Evolutionary conservation across 148 eudicot species (phyloP).

Genomic region (Chenopodium berlandieri): DNA sequence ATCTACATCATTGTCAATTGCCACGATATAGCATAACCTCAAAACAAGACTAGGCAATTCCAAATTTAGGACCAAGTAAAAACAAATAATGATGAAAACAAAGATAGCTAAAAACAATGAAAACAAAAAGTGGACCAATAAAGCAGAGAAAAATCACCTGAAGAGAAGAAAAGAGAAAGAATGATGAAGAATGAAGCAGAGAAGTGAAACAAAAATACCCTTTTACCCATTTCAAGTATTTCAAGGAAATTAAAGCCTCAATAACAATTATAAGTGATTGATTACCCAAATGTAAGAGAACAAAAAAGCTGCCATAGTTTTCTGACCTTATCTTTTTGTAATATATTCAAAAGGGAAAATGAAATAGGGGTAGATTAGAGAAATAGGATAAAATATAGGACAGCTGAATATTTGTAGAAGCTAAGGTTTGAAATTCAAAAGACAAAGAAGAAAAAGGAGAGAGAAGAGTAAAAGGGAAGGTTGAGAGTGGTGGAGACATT

Average conservation of each 20-base stretch:
- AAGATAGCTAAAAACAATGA: background rate
- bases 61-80: background rate
- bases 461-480: slow-evolving; percentile 24
- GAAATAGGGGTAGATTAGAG: background rate
- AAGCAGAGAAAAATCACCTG: slow-evolving; percentile 44
- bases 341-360: background rate
- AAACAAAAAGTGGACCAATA: background rate
- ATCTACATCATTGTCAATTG: too few relatives aligned
- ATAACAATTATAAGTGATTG: background rate
- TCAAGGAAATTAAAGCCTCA: slow-evolving; percentile 6
- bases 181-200: slow-evolving; percentile 35
- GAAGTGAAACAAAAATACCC: slow-evolving; percentile 25
- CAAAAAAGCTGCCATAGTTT: slow-evolving; percentile 6
- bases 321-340: background rate
- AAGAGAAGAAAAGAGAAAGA: slow-evolving; percentile 38
- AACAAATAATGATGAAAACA: background rate
- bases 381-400: slow-evolving; percentile 9
- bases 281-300: too few relatives aligned
- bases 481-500: slow-evolving; percentile 29
- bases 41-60: too few relatives aligned
- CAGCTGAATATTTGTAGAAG: slow-evolving; percentile 15
- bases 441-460: slow-evolving; percentile 20
- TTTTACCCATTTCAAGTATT: slow-evolving; percentile 36
- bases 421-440: slow-evolving; percentile 30
- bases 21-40: too few relatives aligned